Evolutionary conservation across 768 basidiomycete species (phyloP), one percentile per base, ranked within the genome.

Genomic region (Panaeolus papilionaceus): DNA sequence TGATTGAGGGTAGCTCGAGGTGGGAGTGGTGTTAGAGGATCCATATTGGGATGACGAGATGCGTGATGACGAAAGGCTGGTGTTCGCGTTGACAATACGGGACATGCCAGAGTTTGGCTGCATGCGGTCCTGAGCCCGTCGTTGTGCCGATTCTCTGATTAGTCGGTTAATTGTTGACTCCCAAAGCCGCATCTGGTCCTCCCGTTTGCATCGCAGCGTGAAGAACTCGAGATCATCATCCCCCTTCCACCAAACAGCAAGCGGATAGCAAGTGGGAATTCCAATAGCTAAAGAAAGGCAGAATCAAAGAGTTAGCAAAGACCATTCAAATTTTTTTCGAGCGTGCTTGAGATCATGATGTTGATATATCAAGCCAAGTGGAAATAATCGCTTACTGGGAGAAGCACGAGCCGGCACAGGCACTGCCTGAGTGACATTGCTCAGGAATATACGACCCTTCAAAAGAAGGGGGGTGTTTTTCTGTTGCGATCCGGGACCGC

Each of bases 371-470:
- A 28, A 37, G 33, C 54, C 28, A 14, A 61, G 40, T 70, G 67
- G 58, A 68, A 63, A 20, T 49, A 62, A 66, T 62, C 45, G 85
- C 89, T 67, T 72, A 92, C 94, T 86, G 69, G 83, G 81, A 28
- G 86, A 86, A 63, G 82, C 83, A 71, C 86, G 84, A n/a, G 86
- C 79, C 7, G 86, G 83, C 9, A 81, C 83, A 42, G 92, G 85
- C 64, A 88, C 82, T 14, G 94, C 94, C 70, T 91, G 87, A 0
- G 94, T 96, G 63, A 99, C 95, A 73, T 99, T 99, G 70, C 96
- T 95, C 71, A 99, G 84, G 80, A 98, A 99, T 69, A 99, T 99
- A 37, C 98, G 90, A 4, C 98, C 98, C 74, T 99, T 99, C 67
- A 99, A 81, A 26, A 96, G 86, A 39, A 98, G 86, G 28, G 91